A percentile compares a stretch with the other conserved stretches of the same genome.
phyloP scores from a whole-genome alignment of 768 basidiomycete species.

The Boletus rubroflammeus region DNA sequence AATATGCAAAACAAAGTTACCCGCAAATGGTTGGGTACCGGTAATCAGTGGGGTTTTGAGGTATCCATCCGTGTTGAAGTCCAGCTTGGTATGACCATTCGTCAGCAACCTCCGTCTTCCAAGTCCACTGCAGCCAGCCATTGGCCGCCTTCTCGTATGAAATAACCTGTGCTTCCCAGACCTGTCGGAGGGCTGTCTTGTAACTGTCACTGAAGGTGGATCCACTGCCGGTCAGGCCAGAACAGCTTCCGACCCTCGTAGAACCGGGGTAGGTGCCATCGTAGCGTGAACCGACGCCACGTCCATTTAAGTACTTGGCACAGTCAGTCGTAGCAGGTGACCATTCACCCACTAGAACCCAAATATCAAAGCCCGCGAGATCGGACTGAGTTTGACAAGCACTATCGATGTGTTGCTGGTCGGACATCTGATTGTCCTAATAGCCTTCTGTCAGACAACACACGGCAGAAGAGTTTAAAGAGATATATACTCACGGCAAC shows the following conservation, averaged over 20 bases:
- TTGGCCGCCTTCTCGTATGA: constrained; percentile 59
- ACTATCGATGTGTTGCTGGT: constrained; percentile 54
- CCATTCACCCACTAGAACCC: constrained; percentile 90
- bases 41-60: constrained; percentile 48
- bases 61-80: constrained; percentile 81
- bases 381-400: constrained; percentile 50
- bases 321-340: constrained; percentile 75
- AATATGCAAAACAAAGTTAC: constrained; percentile 16
- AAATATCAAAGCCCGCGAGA: constrained; percentile 57
- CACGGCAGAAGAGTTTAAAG: neutral
- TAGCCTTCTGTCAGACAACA: neutral
- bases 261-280: constrained; percentile 66
- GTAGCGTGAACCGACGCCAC: constrained; percentile 64
- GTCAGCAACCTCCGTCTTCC: constrained; percentile 79
- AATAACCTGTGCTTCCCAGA: constrained; percentile 81
- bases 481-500: constrained; percentile 41
- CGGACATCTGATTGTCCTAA: constrained; percentile 44
- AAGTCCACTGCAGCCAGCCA: constrained; percentile 82
- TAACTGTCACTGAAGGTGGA: constrained; percentile 70
- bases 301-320: constrained; percentile 62
- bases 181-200: constrained; percentile 77
- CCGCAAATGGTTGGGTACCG: constrained; percentile 63
- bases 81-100: constrained; percentile 92
- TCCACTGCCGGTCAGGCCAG: constrained; percentile 67
- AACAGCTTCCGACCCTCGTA: constrained; percentile 67